Evolutionary conservation across 164 flowering plant species (phyloP), one percentile per base, ranked within the genome.

Genomic region (Dillenia suffruticosa): DNA sequence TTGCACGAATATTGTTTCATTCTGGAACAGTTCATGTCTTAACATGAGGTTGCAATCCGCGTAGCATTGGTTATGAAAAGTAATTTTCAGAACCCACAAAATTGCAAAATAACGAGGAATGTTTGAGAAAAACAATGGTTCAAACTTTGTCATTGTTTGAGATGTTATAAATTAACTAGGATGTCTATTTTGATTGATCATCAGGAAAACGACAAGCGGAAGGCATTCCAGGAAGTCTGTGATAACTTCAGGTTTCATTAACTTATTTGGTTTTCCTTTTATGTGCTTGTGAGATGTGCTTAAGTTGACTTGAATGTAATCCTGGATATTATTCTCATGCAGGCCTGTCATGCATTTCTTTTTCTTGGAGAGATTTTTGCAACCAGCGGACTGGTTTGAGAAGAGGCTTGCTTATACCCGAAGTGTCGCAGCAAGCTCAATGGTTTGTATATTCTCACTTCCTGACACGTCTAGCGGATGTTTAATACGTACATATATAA

Each of bases 341-440:
- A 94, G 99, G 79, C 99, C 99, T 69, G 99, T 91, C 57, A 78
- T 94, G 96, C 99, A 94, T 78, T 59, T 86, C 71, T 94, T 94
- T 75, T 94, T 94, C 79, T 60, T 94, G 77, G 99, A 91, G 76
- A 85, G 93, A 62, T 94, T 89, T 72, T 74, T 78, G 62, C 88
- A 80, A 65, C 99, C 99, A 24, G 85, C 99, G 76, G 85, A 83
- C 70, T 94, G 99, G 99, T 94, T 94, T 74, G 96, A 91, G 68
- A 91, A 83, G 77, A 81, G 99, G 57, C 85, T 94, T 58, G 88
- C 97, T 65, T 94, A 88, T 72, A 82, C 99, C 57, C 77, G 96
- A 69, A 91, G 99, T 70, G 92, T 94, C 26, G 99, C 99, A 67
- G 85, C 99, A 66, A 91, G 93, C 79, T 94, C 99, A 70, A 91